phyloP scores from a whole-genome alignment of 2,329 filamentous ascomycete species.

The Pseudogymnoascus sp. region DNA sequence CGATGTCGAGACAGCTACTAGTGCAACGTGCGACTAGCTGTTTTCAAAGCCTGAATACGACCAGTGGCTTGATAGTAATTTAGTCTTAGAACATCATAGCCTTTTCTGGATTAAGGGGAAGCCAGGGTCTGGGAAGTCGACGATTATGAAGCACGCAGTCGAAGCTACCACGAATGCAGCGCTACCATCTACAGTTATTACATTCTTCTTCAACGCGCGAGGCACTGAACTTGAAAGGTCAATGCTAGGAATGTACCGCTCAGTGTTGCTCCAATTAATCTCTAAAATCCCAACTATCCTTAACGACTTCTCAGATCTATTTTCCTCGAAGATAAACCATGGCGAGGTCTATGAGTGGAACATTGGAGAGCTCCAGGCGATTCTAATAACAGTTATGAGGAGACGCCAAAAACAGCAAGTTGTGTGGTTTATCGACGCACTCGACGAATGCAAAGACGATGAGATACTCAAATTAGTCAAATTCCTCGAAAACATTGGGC shows the following conservation, averaged over 20 bases:
- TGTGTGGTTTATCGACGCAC: conserved; percentile 38
- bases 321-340: conserved; percentile 15
- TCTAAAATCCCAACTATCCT: conserved; percentile 30
- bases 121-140: conserved; percentile 41
- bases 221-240: conserved; percentile 36
- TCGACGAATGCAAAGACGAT: conserved; percentile 39
- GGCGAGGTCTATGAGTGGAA: neutral
- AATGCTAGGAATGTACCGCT: conserved; percentile 42
- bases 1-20: conserved; percentile 25
- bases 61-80: conserved; percentile 32
- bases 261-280: conserved; percentile 40
- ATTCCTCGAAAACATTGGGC: conserved; percentile 24
- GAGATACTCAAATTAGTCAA: conserved; percentile 29
- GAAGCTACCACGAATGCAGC: conserved; percentile 15
- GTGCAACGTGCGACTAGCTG: conserved; percentile 38
- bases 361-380: neutral
- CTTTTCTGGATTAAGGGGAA: conserved; percentile 42
- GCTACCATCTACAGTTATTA: conserved; percentile 22
- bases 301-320: conserved; percentile 20
- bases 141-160: conserved; percentile 35
- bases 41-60: conserved; percentile 29
- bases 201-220: conserved; percentile 25
- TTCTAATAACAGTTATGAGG: neutral
- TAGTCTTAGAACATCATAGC: conserved; percentile 29
- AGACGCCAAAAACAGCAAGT: conserved; percentile 15